Base-by-base conservation (phyloP, 441 rosid species). In the Syzygium syzygioides region DNA sequence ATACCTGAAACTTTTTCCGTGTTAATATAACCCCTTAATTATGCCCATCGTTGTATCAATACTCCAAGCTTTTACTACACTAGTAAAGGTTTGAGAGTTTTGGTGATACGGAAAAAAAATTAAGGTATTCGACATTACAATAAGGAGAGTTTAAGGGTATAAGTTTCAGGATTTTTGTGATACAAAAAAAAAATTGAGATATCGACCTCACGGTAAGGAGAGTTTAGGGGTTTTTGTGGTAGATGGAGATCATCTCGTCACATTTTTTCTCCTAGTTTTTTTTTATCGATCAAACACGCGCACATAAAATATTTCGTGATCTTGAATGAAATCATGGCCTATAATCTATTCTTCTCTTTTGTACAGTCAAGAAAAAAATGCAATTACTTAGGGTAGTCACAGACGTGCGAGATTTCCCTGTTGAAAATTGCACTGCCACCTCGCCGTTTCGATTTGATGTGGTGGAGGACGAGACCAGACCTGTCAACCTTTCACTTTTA, bases 71-170 rank as follows among this genome's bases (percentile, higher is more conserved):
- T 71, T 37, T 5, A 2, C 41, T 28, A 3, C 9, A 12, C 0
- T 20, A 5, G 13, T 71, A 71, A 11, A 20, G 20, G 12, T 19
- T 37, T 20, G 7, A 12, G 79, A 14, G 48, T 11, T 11, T 37
- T 3, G 0, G 1, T 37, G 25, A 25, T 4, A 20, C 8, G 0
- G 1, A 19, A 19, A 26, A 28, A 3, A 30, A n/a, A 1, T 62
- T 15, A 9, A 3, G 17, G 7, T 20, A 37, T 20, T 20, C 0
- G 4, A 71, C 6, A 1, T 37, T 3, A 6, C 4, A 9, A 6
- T 3, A 7, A 55, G 32, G n/a, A 28, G 18, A 60, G 9, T 60
- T 60, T 28, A 60, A 28, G 8, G 17, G 6, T 28, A 45, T 45
- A 45, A 45, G 9, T 45, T 60, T 14, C 14, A 28, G 4, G 8